phyloP scores from a whole-genome alignment of 1,139 yeast genomes.

The Barnettozyma hawaiiensis region DNA sequence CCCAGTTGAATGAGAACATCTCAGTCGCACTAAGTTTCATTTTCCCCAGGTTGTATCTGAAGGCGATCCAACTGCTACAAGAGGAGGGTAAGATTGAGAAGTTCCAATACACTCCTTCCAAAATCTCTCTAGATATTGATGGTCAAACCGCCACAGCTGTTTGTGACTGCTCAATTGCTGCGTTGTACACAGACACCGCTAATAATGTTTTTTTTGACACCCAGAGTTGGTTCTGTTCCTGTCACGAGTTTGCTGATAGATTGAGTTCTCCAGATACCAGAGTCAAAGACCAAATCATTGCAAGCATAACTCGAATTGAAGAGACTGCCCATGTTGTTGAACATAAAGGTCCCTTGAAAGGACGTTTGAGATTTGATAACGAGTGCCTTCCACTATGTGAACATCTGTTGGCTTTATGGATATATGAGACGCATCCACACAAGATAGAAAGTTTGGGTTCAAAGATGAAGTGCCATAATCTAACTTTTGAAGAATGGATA shows the following conservation, averaged over 20 bases:
- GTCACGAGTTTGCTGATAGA: background rate
- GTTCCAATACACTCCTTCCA: background rate
- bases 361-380: background rate
- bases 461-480: background rate
- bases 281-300: background rate
- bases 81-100: background rate
- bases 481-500: conserved; percentile 3
- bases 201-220: background rate
- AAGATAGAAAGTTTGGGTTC: background rate
- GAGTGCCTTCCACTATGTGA: conserved; percentile 2
- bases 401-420: conserved; percentile 5
- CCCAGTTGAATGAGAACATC: background rate
- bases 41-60: conserved; percentile 2
- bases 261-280: background rate
- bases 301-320: background rate
- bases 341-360: background rate
- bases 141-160: background rate
- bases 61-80: conserved; percentile 3
- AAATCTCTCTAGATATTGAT: background rate
- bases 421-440: background rate
- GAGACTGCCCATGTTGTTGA: background rate
- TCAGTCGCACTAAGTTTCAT: conserved; percentile 7
- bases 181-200: background rate
- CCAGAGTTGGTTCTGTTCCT: conserved; percentile 1
- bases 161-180: background rate